phyloP scores from a whole-genome alignment of 441 rosid genomes.

The Macaranga tanarius region DNA sequence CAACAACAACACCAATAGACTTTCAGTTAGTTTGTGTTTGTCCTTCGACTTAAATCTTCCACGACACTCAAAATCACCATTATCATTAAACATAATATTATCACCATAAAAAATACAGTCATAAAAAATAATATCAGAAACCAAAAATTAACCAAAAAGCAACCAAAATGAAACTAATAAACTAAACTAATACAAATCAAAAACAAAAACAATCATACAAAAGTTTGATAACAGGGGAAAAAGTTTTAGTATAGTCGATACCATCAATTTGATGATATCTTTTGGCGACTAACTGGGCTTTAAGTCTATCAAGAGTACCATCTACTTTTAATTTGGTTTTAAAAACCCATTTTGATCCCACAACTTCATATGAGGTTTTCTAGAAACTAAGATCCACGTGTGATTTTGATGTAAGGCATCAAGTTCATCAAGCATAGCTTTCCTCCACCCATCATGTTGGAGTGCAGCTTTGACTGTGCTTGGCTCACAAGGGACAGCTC shows the following conservation, averaged over 20 bases:
- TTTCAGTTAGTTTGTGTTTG: too few relatives aligned
- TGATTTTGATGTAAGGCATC: not conserved
- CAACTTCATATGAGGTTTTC: not conserved
- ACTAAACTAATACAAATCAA: too few relatives aligned
- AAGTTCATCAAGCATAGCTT: not conserved
- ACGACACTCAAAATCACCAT: too few relatives aligned
- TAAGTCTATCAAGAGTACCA: not conserved
- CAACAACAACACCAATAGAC: too few relatives aligned
- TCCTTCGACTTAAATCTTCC: too few relatives aligned
- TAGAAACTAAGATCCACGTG: not conserved
- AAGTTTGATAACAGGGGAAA: not conserved
- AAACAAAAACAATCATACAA: too few relatives aligned
- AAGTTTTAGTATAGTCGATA: not conserved
- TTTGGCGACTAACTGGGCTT: not conserved
- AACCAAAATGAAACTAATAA: too few relatives aligned
- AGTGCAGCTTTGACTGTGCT: not conserved
- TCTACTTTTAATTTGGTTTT: too few relatives aligned
- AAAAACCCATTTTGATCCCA: not conserved
- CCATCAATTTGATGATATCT: not conserved
- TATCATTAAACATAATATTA: too few relatives aligned
- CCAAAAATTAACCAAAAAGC: too few relatives aligned
- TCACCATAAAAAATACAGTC: too few relatives aligned
- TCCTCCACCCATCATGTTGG: not conserved
- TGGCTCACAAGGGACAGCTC: not conserved
- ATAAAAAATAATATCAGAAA: too few relatives aligned